Evolutionary conservation across 2,329 filamentous ascomycete species (phyloP).

Genomic region (Didymella segeticola): DNA sequence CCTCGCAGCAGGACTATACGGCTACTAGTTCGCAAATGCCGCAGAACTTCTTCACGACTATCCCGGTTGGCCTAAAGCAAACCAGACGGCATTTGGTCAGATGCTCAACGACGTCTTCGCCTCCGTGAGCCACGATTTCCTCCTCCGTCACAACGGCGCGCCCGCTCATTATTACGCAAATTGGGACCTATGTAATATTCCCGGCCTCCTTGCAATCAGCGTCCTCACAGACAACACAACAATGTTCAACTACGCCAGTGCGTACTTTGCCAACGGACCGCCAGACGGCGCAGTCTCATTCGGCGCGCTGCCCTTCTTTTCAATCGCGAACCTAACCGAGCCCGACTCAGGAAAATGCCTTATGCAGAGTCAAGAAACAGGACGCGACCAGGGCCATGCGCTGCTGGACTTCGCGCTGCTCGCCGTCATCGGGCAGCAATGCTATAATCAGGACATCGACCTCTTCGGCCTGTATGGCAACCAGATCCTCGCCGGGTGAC

Average conservation of each 20-base stretch:
- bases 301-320: conserved; percentile 19
- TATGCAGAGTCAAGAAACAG: conserved; percentile 52
- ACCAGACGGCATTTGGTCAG: neutral
- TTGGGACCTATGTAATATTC: conserved; percentile 57
- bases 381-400: conserved; percentile 56
- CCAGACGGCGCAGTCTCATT: conserved; percentile 47
- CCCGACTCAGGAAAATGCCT: conserved; percentile 39
- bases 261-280: conserved; percentile 44
- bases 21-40: conserved; percentile 57
- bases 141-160: conserved; percentile 17
- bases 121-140: neutral
- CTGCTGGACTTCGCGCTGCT: conserved; percentile 51
- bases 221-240: conserved; percentile 54
- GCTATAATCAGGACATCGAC: neutral
- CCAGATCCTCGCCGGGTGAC: neutral
- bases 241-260: conserved; percentile 32
- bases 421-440: conserved; percentile 51
- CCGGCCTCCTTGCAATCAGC: conserved; percentile 52
- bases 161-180: conserved; percentile 51
- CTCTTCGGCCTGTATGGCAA: neutral
- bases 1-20: conserved; percentile 54
- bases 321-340: conserved; percentile 38
- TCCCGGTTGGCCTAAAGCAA: conserved; percentile 23
- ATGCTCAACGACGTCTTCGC: neutral
- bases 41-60: conserved; percentile 55